Evolutionary conservation across 139 green algal genomes (phyloP).

Genomic region (Picochlorum costavermella): DNA sequence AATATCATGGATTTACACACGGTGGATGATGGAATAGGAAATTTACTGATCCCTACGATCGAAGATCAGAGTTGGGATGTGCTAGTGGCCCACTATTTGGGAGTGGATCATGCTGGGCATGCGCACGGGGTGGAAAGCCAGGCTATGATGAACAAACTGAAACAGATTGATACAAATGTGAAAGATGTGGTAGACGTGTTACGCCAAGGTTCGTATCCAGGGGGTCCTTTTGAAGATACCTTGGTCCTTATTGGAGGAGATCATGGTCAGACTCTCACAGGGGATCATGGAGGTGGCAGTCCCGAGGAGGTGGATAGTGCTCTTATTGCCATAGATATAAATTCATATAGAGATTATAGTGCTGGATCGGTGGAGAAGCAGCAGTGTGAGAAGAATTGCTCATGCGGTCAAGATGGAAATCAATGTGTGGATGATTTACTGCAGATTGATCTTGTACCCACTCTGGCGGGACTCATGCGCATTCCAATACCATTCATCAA

Average conservation of each 20-base stretch:
- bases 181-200: conserved; percentile 29
- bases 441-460: conserved; percentile 81
- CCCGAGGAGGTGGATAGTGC: conserved; percentile 68
- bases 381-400: conserved; percentile 18
- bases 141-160: conserved; percentile 78
- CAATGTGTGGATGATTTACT: conserved; percentile 33
- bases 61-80: conserved; percentile 69
- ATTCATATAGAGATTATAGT: background rate
- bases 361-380: background rate
- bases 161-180: conserved; percentile 70
- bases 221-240: conserved; percentile 43
- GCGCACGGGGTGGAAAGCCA: conserved; percentile 52
- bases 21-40: conserved; percentile 82
- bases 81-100: conserved; percentile 87
- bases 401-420: conserved; percentile 23
- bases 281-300: conserved; percentile 89
- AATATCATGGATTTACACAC: conserved; percentile 91
- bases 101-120: conserved; percentile 92
- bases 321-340: conserved; percentile 55
- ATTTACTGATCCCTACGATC: conserved; percentile 31
- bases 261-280: conserved; percentile 81
- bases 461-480: conserved; percentile 68
- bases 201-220: conserved; percentile 24
- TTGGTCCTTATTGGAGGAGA: conserved; percentile 90
- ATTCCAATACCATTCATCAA: conserved; percentile 77